Conservation (phyloP, 73 alveolate genomes). For the Paramecium biaurelia region DNA sequence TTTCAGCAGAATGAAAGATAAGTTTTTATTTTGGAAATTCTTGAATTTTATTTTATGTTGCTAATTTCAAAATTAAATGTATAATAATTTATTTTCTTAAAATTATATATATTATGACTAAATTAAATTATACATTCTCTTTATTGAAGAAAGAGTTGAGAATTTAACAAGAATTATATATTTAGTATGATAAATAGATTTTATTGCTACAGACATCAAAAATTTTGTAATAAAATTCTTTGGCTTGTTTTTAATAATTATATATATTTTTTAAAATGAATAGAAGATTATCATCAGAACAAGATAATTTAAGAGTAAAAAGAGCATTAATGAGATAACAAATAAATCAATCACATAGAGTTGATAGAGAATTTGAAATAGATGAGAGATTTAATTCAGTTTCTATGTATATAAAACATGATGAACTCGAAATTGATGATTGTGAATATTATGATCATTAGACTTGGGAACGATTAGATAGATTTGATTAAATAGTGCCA, state of each 20-base stretch:
- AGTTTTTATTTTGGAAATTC: not conserved
- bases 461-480: slow-evolving; percentile 56
- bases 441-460: slow-evolving; percentile 8
- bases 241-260: not conserved
- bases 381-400: slow-evolving; percentile 31
- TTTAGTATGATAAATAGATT: not conserved
- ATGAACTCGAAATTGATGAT: not conserved
- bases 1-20: not conserved
- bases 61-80: not conserved
- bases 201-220: not conserved
- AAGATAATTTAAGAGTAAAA: slow-evolving; percentile 9
- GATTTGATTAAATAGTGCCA: slow-evolving; percentile 33
- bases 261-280: not conserved
- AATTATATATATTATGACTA: not conserved
- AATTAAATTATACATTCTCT: not conserved
- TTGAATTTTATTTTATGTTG: not conserved
- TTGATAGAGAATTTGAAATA: not conserved
- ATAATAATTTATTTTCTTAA: not conserved
- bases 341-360: slow-evolving; percentile 21
- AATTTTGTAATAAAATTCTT: not conserved
- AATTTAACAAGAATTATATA: not conserved
- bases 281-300: not conserved
- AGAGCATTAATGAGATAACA: slow-evolving; percentile 38
- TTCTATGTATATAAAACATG: not conserved
- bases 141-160: not conserved